Percentiles rank a stretch among this genome's conserved stretches.
phyloP scores from a whole-genome alignment of 495 filamentous ascomycete species.

The Geoglossum glabrum region DNA sequence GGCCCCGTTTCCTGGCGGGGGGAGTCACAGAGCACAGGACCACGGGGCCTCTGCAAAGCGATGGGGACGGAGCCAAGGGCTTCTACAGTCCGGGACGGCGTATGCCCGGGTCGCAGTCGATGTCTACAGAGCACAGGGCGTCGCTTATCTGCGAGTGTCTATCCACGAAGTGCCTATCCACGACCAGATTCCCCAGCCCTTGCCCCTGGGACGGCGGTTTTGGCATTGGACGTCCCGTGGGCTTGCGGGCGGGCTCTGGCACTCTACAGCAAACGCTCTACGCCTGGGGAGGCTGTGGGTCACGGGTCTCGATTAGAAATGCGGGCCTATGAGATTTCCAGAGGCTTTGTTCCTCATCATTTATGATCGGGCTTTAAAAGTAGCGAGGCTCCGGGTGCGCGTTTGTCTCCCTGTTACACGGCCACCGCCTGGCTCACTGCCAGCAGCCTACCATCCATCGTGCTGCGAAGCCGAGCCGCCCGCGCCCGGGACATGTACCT shows the following conservation, averaged over 20 bases:
- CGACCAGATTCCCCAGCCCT: not conserved
- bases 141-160: not conserved
- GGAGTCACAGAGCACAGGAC: not conserved
- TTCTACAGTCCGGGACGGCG: not conserved
- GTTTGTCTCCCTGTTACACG: not conserved
- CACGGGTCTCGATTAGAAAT: not conserved
- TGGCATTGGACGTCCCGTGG: not conserved
- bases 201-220: not conserved
- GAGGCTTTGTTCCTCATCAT: not conserved
- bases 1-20: not conserved
- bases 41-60: not conserved
- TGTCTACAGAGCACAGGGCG: not conserved
- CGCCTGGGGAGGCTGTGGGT: not conserved
- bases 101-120: not conserved
- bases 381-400: not conserved
- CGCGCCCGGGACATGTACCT: too few relatives aligned
- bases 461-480: too few relatives aligned
- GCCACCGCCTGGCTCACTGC: too few relatives aligned
- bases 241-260: too few relatives aligned
- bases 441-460: too few relatives aligned
- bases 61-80: not conserved
- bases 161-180: not conserved
- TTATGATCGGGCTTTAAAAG: not conserved
- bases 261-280: too few relatives aligned
- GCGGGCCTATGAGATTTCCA: not conserved